A percentile compares a stretch with the other conserved stretches of the same genome.
These are phyloP conservation scores for Brachypodium distachyon DNA, from an alignment of 202 grass and related monocot species.

Conservation along the genomic window DNA sequence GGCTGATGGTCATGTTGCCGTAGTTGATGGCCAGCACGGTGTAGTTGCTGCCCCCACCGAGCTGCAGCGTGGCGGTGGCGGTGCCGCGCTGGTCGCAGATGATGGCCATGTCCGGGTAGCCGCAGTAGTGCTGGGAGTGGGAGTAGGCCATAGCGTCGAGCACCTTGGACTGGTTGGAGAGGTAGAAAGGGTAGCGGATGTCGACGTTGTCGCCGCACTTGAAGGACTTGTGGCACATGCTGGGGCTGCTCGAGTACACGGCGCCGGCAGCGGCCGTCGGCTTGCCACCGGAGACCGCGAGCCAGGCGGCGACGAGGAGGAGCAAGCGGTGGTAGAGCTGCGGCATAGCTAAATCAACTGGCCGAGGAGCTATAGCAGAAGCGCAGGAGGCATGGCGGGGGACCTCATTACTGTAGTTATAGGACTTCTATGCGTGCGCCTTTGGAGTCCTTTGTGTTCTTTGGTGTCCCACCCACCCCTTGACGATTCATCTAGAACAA, in stretches of 20 bases:
- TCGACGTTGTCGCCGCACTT: neutral
- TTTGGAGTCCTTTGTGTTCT: no score
- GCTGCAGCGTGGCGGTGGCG: neutral
- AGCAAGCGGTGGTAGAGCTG: neutral
- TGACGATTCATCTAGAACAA: no score
- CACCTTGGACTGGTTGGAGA: neutral
- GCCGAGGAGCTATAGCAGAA: neutral
- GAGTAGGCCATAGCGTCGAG: neutral
- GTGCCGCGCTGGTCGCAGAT: neutral
- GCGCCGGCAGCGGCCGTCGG: neutral
- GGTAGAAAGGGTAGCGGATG: slow-evolving; percentile 30
- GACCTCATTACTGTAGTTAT: no score
- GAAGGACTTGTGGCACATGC: neutral
- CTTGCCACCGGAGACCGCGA: neutral
- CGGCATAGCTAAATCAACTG: neutral
- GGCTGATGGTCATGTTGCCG: neutral
- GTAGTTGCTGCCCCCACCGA: neutral
- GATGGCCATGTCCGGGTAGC: slow-evolving; percentile 15
- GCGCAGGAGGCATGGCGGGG: neutral
- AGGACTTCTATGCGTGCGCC: no score
- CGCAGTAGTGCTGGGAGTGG: no score
- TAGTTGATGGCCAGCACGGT: slow-evolving; percentile 22
- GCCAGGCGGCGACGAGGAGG: neutral
- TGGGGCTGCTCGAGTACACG: neutral
- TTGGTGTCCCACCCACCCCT: no score